Conservation (phyloP, 2,329 filamentous ascomycete genomes). For the Sphaerulina musiva region DNA sequence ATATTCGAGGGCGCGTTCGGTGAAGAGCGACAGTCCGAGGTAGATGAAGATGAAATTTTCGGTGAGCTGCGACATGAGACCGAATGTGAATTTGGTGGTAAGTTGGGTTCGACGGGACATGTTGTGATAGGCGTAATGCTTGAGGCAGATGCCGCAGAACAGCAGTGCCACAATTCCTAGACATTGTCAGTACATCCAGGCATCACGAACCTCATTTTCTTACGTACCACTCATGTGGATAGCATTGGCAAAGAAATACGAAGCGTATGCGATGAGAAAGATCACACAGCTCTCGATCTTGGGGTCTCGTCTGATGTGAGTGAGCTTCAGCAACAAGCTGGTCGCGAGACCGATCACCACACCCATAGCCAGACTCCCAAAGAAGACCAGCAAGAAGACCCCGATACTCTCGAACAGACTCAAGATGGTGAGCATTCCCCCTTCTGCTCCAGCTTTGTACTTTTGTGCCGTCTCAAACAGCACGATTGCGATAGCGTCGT, state of each 20-base stretch:
- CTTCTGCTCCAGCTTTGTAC: slow-evolving; percentile 70
- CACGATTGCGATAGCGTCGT: slow-evolving; percentile 97
- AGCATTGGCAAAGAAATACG: slow-evolving; percentile 96
- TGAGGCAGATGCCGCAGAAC: slow-evolving; percentile 96
- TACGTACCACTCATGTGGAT: slow-evolving; percentile 85
- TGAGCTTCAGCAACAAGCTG: slow-evolving; percentile 87
- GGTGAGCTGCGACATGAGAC: slow-evolving; percentile 85
- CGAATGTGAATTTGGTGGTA: slow-evolving; percentile 96
- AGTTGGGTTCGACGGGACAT: slow-evolving; percentile 97
- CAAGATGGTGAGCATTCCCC: slow-evolving; percentile 64
- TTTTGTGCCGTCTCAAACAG: slow-evolving; percentile 96
- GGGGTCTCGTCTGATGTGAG: slow-evolving; percentile 81
- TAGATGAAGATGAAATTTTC: slow-evolving; percentile 99
- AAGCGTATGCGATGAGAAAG: slow-evolving; percentile 88
- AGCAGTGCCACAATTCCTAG: slow-evolving; percentile 89
- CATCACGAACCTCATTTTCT: neutral
- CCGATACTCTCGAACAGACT: slow-evolving; percentile 87
- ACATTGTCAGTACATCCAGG: slow-evolving; percentile 7
- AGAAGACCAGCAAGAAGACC: slow-evolving; percentile 93
- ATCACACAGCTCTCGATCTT: slow-evolving; percentile 97
- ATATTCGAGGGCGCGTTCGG: slow-evolving; percentile 78
- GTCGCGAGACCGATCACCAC: slow-evolving; percentile 79
- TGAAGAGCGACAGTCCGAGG: slow-evolving; percentile 88
- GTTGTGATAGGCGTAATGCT: slow-evolving; percentile 99
- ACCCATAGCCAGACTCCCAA: slow-evolving; percentile 85